Evolutionary conservation across 345 rosid genomes (phyloP).

Genomic region (Capsella bursapastoris): DNA sequence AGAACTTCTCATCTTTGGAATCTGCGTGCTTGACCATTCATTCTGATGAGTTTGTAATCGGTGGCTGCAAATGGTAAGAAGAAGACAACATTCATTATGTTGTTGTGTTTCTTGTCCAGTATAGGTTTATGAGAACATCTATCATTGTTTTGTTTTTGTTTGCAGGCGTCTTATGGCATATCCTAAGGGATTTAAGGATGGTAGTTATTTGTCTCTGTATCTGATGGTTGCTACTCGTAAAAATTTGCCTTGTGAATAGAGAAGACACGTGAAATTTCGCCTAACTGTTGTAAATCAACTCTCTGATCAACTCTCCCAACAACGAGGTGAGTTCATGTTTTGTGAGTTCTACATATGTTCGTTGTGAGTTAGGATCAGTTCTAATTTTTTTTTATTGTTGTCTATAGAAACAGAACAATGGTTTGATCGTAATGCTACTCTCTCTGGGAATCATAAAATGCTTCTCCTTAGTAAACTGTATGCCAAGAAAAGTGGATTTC

Average conservation of each 20-base stretch:
- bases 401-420: not conserved
- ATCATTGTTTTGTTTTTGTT: not conserved
- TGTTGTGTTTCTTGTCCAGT: too few species aligned
- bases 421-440: not conserved
- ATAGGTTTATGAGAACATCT: too few species aligned
- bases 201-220: not conserved
- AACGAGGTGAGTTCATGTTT: not conserved
- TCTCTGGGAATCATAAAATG: not conserved
- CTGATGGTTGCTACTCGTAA: not conserved
- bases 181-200: not conserved
- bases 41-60: too few species aligned
- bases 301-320: not conserved
- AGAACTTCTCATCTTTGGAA: too few species aligned
- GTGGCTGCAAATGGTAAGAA: too few species aligned
- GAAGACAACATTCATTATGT: too few species aligned
- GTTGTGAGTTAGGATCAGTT: not conserved
- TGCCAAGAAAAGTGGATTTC: not conserved
- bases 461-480: not conserved
- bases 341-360: not conserved
- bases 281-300: slow-evolving; percentile 3
- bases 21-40: too few species aligned
- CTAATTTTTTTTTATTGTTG: not conserved
- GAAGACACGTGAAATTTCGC: not conserved
- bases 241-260: not conserved
- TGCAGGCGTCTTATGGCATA: not conserved